Percentiles rank a stretch among this genome's conserved stretches.
Evolutionary conservation across 2,329 filamentous ascomycete species (phyloP).

Genomic region (Rasamsonia emersonii): DNA sequence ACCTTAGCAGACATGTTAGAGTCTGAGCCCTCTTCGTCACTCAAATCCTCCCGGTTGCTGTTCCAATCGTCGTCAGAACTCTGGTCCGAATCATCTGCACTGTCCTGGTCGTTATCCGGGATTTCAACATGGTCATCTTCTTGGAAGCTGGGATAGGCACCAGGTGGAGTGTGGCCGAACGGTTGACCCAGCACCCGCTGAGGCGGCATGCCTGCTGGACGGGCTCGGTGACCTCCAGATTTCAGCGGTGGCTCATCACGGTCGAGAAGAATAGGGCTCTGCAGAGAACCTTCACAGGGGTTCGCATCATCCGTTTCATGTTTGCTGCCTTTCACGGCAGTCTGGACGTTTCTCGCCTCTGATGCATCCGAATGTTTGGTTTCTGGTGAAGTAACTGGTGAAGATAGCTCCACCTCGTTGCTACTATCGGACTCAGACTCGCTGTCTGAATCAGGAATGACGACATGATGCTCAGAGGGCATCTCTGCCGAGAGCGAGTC

Average conservation of each 20-base stretch:
- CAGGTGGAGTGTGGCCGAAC: slow-evolving; percentile 2
- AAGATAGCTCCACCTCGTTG: slow-evolving; percentile 14
- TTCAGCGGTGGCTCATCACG: slow-evolving; percentile 13
- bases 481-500: background rate
- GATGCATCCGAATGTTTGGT: slow-evolving; percentile 9
- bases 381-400: slow-evolving; percentile 16
- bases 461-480: background rate
- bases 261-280: slow-evolving; percentile 12
- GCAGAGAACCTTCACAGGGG: slow-evolving; percentile 3
- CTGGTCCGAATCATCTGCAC: no score
- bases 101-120: no score
- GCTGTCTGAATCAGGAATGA: slow-evolving; percentile 14
- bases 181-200: no score
- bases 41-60: no score
- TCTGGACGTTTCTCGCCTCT: no score
- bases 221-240: no score
- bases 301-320: slow-evolving; percentile 1
- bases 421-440: slow-evolving; percentile 14
- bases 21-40: no score
- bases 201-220: no score
- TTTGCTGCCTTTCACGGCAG: no score
- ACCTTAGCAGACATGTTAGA: no score
- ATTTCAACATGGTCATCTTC: no score
- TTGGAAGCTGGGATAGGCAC: slow-evolving; percentile 3
- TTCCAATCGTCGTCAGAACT: no score